Evolutionary conservation across 1,284 basidiomycete genomes (phyloP).

Genomic region (Papiliotrema flavescens): DNA sequence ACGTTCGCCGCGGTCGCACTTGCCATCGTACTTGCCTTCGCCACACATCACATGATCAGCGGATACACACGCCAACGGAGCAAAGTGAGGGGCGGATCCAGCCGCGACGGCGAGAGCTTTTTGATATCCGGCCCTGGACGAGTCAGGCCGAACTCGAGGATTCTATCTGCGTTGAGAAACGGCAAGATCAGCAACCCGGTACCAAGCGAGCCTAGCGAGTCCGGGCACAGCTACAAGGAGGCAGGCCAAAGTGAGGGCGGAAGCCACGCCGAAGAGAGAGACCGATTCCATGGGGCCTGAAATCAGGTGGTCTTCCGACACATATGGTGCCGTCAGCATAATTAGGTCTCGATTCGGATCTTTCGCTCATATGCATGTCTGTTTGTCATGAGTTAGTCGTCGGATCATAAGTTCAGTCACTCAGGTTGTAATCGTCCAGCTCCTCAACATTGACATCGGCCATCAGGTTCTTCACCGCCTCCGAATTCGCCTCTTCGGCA

Average conservation of each 20-base stretch:
- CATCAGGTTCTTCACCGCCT: too few species aligned
- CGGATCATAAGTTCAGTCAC: background rate
- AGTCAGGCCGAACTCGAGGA: constrained; percentile 9
- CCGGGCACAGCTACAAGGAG: background rate
- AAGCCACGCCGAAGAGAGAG: too few species aligned
- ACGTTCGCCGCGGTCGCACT: constrained; percentile 13
- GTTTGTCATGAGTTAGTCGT: background rate
- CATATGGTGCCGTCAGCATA: background rate
- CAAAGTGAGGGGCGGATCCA: background rate
- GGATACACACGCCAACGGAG: background rate
- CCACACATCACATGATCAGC: background rate
- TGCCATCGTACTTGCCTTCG: background rate
- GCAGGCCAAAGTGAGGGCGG: too few species aligned
- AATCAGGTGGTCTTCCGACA: background rate
- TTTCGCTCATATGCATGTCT: background rate
- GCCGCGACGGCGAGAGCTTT: constrained; percentile 7
- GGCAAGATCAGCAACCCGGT: constrained; percentile 19
- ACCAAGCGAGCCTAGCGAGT: constrained; percentile 9
- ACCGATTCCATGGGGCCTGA: too few species aligned
- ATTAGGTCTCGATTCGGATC: background rate
- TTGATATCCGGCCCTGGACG: background rate
- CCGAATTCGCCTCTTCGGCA: too few species aligned
- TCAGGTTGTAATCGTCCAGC: too few species aligned
- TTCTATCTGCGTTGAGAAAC: constrained; percentile 20
- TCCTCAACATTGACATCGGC: too few species aligned